Percentiles rank a stretch among this genome's conserved stretches.
Conservation (phyloP, 2,329 filamentous ascomycete genomes). For the Pseudodiploospora longispora region DNA sequence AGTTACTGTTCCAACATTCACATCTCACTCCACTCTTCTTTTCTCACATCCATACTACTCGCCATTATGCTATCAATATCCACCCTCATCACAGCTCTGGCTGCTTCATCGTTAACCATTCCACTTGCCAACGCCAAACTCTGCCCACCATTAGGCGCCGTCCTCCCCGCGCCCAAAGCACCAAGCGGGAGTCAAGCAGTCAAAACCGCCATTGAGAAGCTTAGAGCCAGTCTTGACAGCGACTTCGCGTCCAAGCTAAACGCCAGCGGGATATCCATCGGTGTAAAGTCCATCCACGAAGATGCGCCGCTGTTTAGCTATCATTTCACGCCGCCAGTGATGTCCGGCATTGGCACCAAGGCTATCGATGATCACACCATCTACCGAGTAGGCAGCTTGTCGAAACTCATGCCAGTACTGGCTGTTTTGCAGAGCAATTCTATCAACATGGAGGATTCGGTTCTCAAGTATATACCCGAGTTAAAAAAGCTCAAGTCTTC, state of each 20-base stretch:
- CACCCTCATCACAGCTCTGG: neutral
- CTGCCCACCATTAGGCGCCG: conserved; percentile 29
- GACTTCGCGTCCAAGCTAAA: conserved; percentile 16
- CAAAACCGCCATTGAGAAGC: conserved; percentile 13
- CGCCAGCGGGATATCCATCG: conserved; percentile 26
- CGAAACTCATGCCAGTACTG: conserved; percentile 26
- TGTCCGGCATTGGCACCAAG: conserved; percentile 14
- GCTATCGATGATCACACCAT: conserved; percentile 24
- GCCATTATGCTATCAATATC: neutral
- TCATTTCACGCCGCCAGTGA: conserved; percentile 26
- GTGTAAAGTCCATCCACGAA: conserved; percentile 31
- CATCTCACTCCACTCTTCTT: too few species aligned
- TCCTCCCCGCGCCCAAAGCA: conserved; percentile 23
- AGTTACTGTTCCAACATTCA: too few species aligned
- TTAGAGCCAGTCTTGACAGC: conserved; percentile 15
- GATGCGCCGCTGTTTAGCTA: conserved; percentile 25
- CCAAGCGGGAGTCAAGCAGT: conserved; percentile 20
- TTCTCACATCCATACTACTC: neutral
- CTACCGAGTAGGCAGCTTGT: conserved; percentile 26
- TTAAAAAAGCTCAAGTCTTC: conserved; percentile 16
- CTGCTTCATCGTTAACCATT: neutral
- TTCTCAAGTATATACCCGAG: conserved; percentile 38
- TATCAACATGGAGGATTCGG: conserved; percentile 30
- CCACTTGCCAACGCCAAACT: conserved; percentile 14
- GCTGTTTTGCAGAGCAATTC: conserved; percentile 20